phyloP scores from a whole-genome alignment of 768 basidiomycete species.

The Kwoniella sp. region DNA sequence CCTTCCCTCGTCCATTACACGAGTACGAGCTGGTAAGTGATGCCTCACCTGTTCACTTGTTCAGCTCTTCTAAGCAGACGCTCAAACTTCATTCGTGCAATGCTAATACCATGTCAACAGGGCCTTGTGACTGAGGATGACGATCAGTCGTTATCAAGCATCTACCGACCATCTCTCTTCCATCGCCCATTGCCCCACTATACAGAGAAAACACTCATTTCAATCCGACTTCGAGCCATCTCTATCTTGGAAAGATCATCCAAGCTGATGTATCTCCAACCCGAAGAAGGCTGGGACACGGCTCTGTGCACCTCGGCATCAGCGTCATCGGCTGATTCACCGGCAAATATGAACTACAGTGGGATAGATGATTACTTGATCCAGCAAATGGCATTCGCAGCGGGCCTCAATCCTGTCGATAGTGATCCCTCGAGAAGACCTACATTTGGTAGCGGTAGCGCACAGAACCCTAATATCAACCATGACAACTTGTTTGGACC shows the following conservation, averaged over 20 bases:
- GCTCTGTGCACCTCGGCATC: neutral
- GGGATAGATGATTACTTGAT: slow-evolving; percentile 40
- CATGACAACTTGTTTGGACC: neutral
- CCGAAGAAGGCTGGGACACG: slow-evolving; percentile 36
- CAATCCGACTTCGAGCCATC: slow-evolving; percentile 33
- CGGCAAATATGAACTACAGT: slow-evolving; percentile 1
- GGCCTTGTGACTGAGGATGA: slow-evolving; percentile 34
- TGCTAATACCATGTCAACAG: slow-evolving; percentile 10
- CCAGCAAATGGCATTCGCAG: slow-evolving; percentile 16
- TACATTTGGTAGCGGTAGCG: neutral
- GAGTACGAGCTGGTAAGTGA: slow-evolving; percentile 48
- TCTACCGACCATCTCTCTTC: slow-evolving; percentile 13
- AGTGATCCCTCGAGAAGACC: neutral
- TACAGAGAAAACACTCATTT: slow-evolving; percentile 25
- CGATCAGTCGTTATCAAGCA: slow-evolving; percentile 17
- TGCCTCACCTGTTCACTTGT: no score
- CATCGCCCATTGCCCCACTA: slow-evolving; percentile 26
- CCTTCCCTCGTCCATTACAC: slow-evolving; percentile 41
- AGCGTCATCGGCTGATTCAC: slow-evolving; percentile 1
- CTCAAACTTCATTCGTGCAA: no score
- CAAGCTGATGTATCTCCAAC: slow-evolving; percentile 44
- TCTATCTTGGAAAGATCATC: slow-evolving; percentile 41
- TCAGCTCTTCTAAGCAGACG: no score
- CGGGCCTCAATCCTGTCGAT: slow-evolving; percentile 3
- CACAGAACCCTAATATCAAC: neutral